These are phyloP conservation scores for Pseudoscleropodium purum DNA, from an alignment of 225 moss, liverwort and hornwort genomes.

Conservation along the genomic window DNA sequence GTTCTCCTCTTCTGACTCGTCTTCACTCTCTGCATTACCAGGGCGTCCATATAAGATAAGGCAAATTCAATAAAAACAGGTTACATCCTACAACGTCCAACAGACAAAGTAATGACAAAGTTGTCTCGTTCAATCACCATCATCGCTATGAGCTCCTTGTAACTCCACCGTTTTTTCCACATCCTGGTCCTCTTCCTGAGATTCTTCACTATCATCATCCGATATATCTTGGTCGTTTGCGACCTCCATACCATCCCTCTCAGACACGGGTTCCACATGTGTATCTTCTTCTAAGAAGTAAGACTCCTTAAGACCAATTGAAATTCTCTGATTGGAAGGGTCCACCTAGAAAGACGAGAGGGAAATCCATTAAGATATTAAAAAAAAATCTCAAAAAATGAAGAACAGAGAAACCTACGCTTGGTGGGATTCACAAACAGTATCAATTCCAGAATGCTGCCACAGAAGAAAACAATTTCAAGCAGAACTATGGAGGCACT, in stretches of 20 bases:
- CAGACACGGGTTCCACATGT: slow-evolving; percentile 6
- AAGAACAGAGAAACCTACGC: neutral
- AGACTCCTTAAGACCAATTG: slow-evolving; percentile 57
- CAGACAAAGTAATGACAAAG: neutral
- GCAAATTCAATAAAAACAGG: neutral
- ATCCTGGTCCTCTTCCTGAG: slow-evolving; percentile 5
- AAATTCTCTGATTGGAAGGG: slow-evolving; percentile 27
- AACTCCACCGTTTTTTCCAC: neutral
- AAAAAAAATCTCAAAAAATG: neutral
- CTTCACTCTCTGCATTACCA: slow-evolving; percentile 15
- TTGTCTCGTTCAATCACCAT: slow-evolving; percentile 1
- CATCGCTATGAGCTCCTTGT: neutral
- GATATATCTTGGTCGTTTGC: neutral
- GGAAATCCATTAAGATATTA: neutral
- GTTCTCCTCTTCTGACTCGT: slow-evolving; percentile 22
- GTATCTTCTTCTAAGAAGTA: slow-evolving; percentile 19
- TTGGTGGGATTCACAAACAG: neutral
- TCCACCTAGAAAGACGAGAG: slow-evolving; percentile 27
- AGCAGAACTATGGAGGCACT: neutral
- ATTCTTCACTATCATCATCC: slow-evolving; percentile 15
- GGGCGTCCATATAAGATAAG: neutral
- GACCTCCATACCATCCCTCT: slow-evolving; percentile 19
- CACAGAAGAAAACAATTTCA: neutral
- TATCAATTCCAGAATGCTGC: neutral
- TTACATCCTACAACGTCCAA: neutral